Evolutionary conservation across 2,329 filamentous ascomycete species (phyloP).

Genomic region (Talaromyces sp.): DNA sequence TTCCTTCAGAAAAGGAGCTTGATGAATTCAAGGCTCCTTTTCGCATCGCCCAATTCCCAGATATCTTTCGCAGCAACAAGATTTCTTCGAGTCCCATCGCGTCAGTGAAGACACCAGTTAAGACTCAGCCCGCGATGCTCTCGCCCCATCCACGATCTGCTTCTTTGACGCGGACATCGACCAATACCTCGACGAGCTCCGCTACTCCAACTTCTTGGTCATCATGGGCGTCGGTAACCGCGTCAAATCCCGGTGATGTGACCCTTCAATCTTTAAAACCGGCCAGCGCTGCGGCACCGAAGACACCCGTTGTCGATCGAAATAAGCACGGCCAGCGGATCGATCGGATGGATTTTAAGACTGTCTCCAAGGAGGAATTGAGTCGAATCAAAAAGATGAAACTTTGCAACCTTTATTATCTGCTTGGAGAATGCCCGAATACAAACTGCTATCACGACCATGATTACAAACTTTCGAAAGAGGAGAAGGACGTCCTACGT

Average conservation of each 20-base stretch:
- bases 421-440: conserved; percentile 57
- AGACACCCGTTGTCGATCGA: conserved; percentile 45
- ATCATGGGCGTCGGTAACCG: conserved; percentile 36
- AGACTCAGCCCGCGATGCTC: conserved; percentile 30
- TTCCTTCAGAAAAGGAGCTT: conserved; percentile 55
- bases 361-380: conserved; percentile 54
- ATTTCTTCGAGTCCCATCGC: conserved; percentile 37
- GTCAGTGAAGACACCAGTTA: conserved; percentile 23
- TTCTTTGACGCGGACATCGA: conserved; percentile 36
- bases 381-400: conserved; percentile 61
- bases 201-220: conserved; percentile 25
- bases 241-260: conserved; percentile 37
- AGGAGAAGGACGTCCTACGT: conserved; percentile 53
- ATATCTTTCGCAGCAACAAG: conserved; percentile 54
- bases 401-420: conserved; percentile 60
- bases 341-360: conserved; percentile 51
- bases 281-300: conserved; percentile 18
- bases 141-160: conserved; percentile 34
- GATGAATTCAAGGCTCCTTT: conserved; percentile 47
- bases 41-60: conserved; percentile 48
- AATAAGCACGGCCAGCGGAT: conserved; percentile 60
- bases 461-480: conserved; percentile 50
- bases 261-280: conserved; percentile 39
- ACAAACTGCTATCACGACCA: conserved; percentile 54
- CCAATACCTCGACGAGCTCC: conserved; percentile 38